Base-by-base conservation (phyloP, 2,329 filamentous ascomycete genomes). In the Sporothrix brunneoviolacea region DNA sequence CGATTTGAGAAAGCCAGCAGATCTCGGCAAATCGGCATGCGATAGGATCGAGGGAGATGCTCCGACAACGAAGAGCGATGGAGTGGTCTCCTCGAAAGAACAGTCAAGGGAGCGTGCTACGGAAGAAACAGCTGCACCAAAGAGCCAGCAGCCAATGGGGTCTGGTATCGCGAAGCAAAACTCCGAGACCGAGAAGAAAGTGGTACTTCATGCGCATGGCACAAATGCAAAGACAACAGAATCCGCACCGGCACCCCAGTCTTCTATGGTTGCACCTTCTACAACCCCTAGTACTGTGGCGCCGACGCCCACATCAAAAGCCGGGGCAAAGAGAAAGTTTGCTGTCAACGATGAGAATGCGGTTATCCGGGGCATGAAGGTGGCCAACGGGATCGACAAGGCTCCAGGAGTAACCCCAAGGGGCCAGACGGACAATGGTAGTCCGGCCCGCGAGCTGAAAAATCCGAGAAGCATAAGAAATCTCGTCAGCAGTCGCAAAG, bases 321-420 rank as follows among this genome's bases (percentile, higher is more conserved):
- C 70, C 28, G 73, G 74, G 41, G 70, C 77, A 47, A 84, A 84
- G 68, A 69, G 80, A 47, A 84, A 84, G 59, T 70, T 74, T 41
- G 74, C 71, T 45, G 69, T 72, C 30, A 70, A 75, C 42, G 79
- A 83, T 16, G 79, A 83, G 38, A 69, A 73, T 27, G 72, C 73
- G 22, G 65, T 64, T 9, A 55, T 54, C 3, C 61, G 62, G 28
- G 51, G 59, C 3, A 48, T 60, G 4, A 73, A 68, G 55, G 41
- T 49, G 0, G 43, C 27, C 15, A 44, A 35, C 13, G 48, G 58
- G 65, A 37, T 62, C 54, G 58, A 57, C 50, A 70, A 60, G 53
- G 57, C 55, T 37, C 54, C 27, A 45, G 41, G 19, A 8, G 41
- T 12, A 18, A 8, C 50, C n/a, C 10, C 27, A 35, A 55, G 28